Evolutionary conservation across 2,329 filamentous ascomycete species (phyloP).

Genomic region (Dothistroma septosporum): DNA sequence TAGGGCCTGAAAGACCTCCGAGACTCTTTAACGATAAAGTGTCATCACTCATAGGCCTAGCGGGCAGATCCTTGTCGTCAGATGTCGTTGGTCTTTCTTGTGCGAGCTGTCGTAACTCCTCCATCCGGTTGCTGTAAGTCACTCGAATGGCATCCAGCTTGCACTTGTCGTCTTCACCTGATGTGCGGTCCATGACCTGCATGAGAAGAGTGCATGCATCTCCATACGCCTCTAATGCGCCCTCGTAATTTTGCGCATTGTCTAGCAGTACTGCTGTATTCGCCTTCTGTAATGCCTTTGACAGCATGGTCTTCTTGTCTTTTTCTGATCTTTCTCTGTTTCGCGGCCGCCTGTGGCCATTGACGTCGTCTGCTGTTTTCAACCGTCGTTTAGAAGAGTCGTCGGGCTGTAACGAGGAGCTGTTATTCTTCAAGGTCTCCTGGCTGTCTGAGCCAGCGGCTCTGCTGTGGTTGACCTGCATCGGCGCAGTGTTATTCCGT

Average conservation of each 20-base stretch:
- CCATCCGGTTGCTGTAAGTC: constrained; percentile 86
- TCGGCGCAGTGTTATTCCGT: constrained; percentile 25
- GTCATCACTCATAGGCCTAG: constrained; percentile 60
- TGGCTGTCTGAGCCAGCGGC: constrained; percentile 13
- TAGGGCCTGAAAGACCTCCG: constrained; percentile 28
- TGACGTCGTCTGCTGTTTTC: constrained; percentile 14
- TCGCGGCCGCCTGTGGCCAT: constrained; percentile 21
- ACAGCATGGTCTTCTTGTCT: constrained; percentile 86
- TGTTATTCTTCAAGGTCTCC: constrained; percentile 13
- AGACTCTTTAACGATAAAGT: constrained; percentile 35
- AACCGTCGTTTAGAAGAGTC: constrained; percentile 14
- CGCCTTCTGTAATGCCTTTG: constrained; percentile 89
- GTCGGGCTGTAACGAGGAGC: constrained; percentile 11
- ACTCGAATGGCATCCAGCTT: constrained; percentile 90
- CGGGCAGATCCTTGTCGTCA: constrained; percentile 71
- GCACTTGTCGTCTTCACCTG: constrained; percentile 77
- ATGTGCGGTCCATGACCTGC: constrained; percentile 80
- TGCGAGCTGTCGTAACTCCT: constrained; percentile 75
- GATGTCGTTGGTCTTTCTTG: constrained; percentile 40
- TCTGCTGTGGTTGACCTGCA: constrained; percentile 13
- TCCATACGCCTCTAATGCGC: constrained; percentile 81
- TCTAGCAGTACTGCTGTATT: constrained; percentile 94
- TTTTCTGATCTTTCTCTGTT: constrained; percentile 44
- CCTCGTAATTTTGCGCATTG: constrained; percentile 91
- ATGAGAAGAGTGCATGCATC: constrained; percentile 87